These are phyloP conservation scores for Corniculantispora saksenae DNA, from an alignment of 2,329 filamentous ascomycete species.

Conservation along the genomic window DNA sequence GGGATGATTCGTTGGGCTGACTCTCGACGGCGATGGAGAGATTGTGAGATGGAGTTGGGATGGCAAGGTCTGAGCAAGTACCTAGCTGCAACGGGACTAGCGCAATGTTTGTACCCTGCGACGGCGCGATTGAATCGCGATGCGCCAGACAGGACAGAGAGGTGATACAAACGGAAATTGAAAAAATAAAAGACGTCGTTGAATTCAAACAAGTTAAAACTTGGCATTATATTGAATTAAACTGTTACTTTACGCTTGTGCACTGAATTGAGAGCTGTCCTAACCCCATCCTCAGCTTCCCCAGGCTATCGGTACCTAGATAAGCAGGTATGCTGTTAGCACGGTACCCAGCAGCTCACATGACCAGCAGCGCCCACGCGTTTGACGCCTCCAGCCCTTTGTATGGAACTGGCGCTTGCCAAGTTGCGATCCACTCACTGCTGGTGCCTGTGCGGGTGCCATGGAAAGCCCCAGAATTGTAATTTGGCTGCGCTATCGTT, in stretches of 20 bases:
- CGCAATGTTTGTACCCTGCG: background rate
- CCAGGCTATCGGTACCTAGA: background rate
- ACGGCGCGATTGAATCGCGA: background rate
- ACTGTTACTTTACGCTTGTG: background rate
- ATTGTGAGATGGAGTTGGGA: slow-evolving; percentile 15
- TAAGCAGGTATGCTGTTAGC: background rate
- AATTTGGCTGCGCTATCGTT: background rate
- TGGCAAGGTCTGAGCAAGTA: slow-evolving; percentile 11
- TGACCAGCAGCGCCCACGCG: background rate
- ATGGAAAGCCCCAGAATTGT: background rate
- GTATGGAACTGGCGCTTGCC: background rate
- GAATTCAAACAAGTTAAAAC: too few species aligned
- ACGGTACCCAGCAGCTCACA: slow-evolving; percentile 6
- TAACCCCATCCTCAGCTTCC: background rate
- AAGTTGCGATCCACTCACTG: too few species aligned
- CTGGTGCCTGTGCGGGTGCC: background rate
- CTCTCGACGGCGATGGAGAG: slow-evolving; percentile 6
- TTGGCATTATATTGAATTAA: too few species aligned
- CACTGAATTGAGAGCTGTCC: background rate
- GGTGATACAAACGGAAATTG: background rate
- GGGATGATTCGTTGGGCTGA: slow-evolving; percentile 12
- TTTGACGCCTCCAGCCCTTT: background rate
- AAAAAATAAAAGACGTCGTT: background rate
- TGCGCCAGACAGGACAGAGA: background rate
- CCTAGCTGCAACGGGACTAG: slow-evolving; percentile 15